phyloP scores from a whole-genome alignment of 2,329 filamentous ascomycete species.

The Neofusicoccum sp. region DNA sequence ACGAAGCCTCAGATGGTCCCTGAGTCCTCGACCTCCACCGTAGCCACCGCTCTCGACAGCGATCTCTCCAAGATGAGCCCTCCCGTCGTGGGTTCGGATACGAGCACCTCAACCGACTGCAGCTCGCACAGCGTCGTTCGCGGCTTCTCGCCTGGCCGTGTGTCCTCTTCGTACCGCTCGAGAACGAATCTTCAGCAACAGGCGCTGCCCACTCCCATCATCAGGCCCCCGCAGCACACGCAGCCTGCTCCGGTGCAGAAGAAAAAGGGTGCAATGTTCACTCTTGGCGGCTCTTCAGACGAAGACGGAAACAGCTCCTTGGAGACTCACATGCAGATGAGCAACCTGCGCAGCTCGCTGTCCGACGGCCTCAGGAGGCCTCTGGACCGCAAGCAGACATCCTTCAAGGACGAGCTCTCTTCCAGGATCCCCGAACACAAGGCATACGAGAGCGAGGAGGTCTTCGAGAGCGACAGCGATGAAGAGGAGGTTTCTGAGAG shows the following conservation, averaged over 20 bases:
- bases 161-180: conserved; percentile 69
- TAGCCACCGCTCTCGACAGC: conserved; percentile 47
- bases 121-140: conserved; percentile 74
- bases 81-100: conserved; percentile 57
- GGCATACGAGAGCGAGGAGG: conserved; percentile 59
- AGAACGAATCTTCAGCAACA: conserved; percentile 58
- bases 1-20: conserved; percentile 51
- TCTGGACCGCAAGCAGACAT: conserved; percentile 72
- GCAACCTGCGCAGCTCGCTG: conserved; percentile 56
- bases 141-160: conserved; percentile 79
- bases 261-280: conserved; percentile 71
- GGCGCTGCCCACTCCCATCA: conserved; percentile 59
- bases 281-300: conserved; percentile 78
- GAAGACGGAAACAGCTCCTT: conserved; percentile 82
- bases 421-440: conserved; percentile 63
- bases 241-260: conserved; percentile 49
- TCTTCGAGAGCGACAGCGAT: conserved; percentile 60
- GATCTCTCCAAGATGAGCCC: conserved; percentile 40
- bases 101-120: conserved; percentile 64
- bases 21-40: conserved; percentile 63
- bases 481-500: conserved; percentile 56
- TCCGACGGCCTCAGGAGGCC: conserved; percentile 56
- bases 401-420: conserved; percentile 77
- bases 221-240: conserved; percentile 49
- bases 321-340: conserved; percentile 64